A percentile compares a stretch with the other conserved stretches of the same genome.
Conservation (phyloP, 1,284 basidiomycete genomes). For the Paramarasmius palmivorus region DNA sequence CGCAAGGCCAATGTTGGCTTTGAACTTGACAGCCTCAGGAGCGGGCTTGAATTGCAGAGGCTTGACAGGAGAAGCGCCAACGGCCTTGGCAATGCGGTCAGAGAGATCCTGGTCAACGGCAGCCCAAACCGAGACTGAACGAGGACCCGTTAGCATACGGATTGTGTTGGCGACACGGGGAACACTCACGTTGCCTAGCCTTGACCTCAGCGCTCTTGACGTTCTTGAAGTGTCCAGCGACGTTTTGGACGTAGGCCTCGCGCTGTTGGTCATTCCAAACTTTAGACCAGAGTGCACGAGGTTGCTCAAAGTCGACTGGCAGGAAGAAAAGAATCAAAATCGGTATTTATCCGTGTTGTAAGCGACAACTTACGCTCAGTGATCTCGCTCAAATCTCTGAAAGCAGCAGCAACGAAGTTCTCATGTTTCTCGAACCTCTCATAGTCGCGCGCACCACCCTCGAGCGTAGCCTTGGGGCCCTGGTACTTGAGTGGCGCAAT, state of each 20-base stretch:
- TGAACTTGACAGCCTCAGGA: conserved; percentile 55
- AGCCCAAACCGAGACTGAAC: conserved; percentile 76
- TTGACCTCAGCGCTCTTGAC: conserved; percentile 70
- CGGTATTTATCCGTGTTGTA: not conserved
- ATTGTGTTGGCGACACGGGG: not conserved
- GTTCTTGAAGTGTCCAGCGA: conserved; percentile 71
- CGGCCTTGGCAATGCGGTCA: conserved; percentile 72
- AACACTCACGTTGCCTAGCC: conserved; percentile 63
- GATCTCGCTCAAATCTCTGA: conserved; percentile 74
- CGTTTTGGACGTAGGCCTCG: conserved; percentile 74
- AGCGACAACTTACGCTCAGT: conserved; percentile 62
- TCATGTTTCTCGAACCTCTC: conserved; percentile 62
- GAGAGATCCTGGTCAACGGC: conserved; percentile 74
- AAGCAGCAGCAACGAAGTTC: conserved; percentile 72
- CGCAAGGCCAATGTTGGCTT: conserved; percentile 36
- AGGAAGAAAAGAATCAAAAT: conserved; percentile 8
- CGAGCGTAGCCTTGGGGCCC: conserved; percentile 36
- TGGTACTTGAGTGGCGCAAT: conserved; percentile 62
- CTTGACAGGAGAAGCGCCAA: conserved; percentile 57
- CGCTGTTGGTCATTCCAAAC: conserved; percentile 75
- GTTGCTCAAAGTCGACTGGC: conserved; percentile 89
- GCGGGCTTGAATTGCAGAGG: conserved; percentile 70
- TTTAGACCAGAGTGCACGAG: conserved; percentile 75
- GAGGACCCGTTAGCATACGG: conserved; percentile 3
- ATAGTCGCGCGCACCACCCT: conserved; percentile 37